These are phyloP conservation scores for Casuarina cunninghamiana DNA, from an alignment of 306 rosid genomes.

Conservation along the genomic window DNA sequence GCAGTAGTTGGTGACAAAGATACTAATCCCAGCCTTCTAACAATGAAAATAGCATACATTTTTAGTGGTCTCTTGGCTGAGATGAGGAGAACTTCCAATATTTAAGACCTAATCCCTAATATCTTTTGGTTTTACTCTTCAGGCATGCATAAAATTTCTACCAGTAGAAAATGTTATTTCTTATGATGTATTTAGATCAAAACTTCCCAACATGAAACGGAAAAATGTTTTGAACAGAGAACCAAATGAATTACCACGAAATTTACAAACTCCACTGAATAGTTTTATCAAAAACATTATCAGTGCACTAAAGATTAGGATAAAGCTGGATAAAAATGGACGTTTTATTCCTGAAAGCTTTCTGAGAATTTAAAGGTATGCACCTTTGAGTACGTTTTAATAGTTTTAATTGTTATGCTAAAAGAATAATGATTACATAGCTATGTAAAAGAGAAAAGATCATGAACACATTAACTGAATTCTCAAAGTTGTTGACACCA, in stretches of 20 bases:
- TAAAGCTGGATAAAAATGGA: neutral
- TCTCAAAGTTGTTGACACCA: conserved; percentile 6
- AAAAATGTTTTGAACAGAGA: neutral
- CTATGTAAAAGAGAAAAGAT: neutral
- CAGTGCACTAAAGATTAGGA: neutral
- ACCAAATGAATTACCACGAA: neutral
- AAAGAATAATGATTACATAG: neutral
- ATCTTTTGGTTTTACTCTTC: neutral
- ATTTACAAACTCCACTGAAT: neutral
- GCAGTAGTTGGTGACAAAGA: neutral
- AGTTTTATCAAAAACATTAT: neutral
- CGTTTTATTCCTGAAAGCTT: neutral
- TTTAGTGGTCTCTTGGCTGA: neutral
- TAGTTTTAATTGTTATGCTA: neutral
- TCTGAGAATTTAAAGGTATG: neutral
- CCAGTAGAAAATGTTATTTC: neutral
- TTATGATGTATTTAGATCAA: neutral
- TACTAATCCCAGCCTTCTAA: neutral
- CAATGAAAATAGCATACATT: no score
- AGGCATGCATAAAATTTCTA: neutral
- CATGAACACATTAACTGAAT: neutral
- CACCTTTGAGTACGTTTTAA: neutral
- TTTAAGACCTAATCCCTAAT: neutral
- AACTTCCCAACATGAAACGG: neutral
- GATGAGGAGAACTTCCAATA: neutral